Conservation (phyloP, 768 basidiomycete species). For the Amanita thiersii region DNA sequence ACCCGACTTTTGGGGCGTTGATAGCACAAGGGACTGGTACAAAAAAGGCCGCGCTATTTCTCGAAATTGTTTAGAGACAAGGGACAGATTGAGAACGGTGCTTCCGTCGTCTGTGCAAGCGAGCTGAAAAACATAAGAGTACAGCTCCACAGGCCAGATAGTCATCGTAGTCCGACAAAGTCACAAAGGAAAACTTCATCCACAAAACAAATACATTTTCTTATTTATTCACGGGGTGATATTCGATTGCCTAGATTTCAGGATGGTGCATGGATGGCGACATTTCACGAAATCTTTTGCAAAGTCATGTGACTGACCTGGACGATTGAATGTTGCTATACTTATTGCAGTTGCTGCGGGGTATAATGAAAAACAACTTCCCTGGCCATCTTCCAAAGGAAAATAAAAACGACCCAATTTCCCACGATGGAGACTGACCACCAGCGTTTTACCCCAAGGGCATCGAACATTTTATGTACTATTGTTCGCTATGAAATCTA, state of each 20-base stretch:
- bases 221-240: not conserved
- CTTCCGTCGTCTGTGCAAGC: conserved; percentile 32
- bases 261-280: conserved; percentile 23
- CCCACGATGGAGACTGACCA: too few relatives aligned
- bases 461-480: too few relatives aligned
- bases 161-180: conserved; percentile 18
- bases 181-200: not conserved
- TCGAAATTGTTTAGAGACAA: conserved; percentile 31
- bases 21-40: conserved; percentile 30
- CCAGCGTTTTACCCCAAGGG: too few relatives aligned
- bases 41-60: conserved; percentile 28
- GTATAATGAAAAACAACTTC: too few relatives aligned
- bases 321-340: too few relatives aligned
- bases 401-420: too few relatives aligned
- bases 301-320: conserved; percentile 6
- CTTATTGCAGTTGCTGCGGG: too few relatives aligned
- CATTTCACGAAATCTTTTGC: conserved; percentile 12
- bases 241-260: too few relatives aligned
- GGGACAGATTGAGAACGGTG: conserved; percentile 26
- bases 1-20: conserved; percentile 19
- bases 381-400: too few relatives aligned
- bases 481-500: too few relatives aligned
- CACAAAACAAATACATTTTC: conserved; percentile 1
- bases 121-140: conserved; percentile 33
- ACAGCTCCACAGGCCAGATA: conserved; percentile 33